These are phyloP conservation scores for Coemansia biformis DNA, from an alignment of 192 early-diverging fungal genomes.

Conservation along the genomic window DNA sequence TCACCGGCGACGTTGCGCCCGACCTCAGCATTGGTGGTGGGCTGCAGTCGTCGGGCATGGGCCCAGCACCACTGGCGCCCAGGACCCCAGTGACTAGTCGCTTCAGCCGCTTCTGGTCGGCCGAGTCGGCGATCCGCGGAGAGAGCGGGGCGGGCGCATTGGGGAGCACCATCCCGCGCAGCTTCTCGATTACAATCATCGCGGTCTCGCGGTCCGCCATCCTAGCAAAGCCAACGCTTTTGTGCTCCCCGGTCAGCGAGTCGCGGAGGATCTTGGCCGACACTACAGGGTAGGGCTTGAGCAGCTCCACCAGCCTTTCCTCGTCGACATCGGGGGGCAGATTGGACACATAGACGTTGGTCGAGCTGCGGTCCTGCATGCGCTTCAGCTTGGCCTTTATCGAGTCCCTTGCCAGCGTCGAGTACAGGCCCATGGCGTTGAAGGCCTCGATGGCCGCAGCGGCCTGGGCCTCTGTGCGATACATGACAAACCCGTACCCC, in stretches of 20 bases:
- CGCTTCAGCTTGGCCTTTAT: slow-evolving; percentile 64
- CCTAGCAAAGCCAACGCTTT: slow-evolving; percentile 76
- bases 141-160: slow-evolving; percentile 62
- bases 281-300: slow-evolving; percentile 60
- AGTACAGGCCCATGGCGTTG: slow-evolving; percentile 58
- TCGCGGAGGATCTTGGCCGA: slow-evolving; percentile 75
- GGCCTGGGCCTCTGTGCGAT: slow-evolving; percentile 64
- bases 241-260: slow-evolving; percentile 55
- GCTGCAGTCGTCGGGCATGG: slow-evolving; percentile 39
- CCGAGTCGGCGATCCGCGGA: slow-evolving; percentile 74
- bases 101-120: slow-evolving; percentile 74
- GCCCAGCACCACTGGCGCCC: no score
- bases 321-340: slow-evolving; percentile 71
- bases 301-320: slow-evolving; percentile 56
- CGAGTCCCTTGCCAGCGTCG: slow-evolving; percentile 74
- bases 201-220: slow-evolving; percentile 70
- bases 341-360: slow-evolving; percentile 84
- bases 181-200: slow-evolving; percentile 58
- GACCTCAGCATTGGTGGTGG: slow-evolving; percentile 9
- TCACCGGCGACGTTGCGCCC: slow-evolving; percentile 22
- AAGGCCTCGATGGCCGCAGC: slow-evolving; percentile 65
- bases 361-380: slow-evolving; percentile 68
- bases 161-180: slow-evolving; percentile 57
- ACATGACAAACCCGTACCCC: slow-evolving; percentile 88
- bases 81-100: no score